Evolutionary conservation across 495 filamentous ascomycete genomes (phyloP).

Genomic region (Penicillium antarcticum): DNA sequence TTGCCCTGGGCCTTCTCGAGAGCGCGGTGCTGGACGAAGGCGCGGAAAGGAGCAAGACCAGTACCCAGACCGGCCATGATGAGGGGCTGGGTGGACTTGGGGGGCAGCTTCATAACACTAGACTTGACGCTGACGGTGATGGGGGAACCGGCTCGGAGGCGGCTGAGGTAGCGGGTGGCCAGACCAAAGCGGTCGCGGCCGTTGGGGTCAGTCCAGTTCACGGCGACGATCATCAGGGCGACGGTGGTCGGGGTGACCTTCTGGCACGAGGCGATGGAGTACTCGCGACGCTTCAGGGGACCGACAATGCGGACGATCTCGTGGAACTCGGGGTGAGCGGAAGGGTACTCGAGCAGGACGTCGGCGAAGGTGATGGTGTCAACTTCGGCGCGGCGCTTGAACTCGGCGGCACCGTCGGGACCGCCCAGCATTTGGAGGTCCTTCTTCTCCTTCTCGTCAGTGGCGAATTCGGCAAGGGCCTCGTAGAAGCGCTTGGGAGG

Average conservation of each 20-base stretch:
- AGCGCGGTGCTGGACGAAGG: slow-evolving; percentile 96
- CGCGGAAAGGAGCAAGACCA: slow-evolving; percentile 94
- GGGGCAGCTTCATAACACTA: slow-evolving; percentile 94
- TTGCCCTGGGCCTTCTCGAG: slow-evolving; percentile 94
- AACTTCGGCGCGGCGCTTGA: slow-evolving; percentile 90
- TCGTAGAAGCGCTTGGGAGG: slow-evolving; percentile 98
- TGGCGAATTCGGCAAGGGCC: slow-evolving; percentile 79
- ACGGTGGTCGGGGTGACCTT: slow-evolving; percentile 84
- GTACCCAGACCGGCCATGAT: slow-evolving; percentile 99
- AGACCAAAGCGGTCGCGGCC: slow-evolving; percentile 91
- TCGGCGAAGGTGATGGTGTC: slow-evolving; percentile 93
- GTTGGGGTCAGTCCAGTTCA: slow-evolving; percentile 84
- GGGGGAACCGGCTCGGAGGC: slow-evolving; percentile 66
- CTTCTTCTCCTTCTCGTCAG: slow-evolving; percentile 76
- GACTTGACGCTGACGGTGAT: slow-evolving; percentile 94
- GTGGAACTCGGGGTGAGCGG: slow-evolving; percentile 84
- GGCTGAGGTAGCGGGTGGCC: slow-evolving; percentile 82
- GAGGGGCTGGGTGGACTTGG: slow-evolving; percentile 78
- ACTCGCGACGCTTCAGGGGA: slow-evolving; percentile 93
- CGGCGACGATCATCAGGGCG: slow-evolving; percentile 96
- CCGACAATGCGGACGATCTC: slow-evolving; percentile 86
- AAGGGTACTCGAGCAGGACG: slow-evolving; percentile 80
- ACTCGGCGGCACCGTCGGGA: slow-evolving; percentile 84
- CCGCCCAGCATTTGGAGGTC: slow-evolving; percentile 73
- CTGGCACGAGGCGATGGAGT: slow-evolving; percentile 95